A percentile compares a stretch with the other conserved stretches of the same genome.
These are phyloP conservation scores for Dendrobium chrysotoxum DNA, from an alignment of 106 monocot species.

Conservation along the genomic window DNA sequence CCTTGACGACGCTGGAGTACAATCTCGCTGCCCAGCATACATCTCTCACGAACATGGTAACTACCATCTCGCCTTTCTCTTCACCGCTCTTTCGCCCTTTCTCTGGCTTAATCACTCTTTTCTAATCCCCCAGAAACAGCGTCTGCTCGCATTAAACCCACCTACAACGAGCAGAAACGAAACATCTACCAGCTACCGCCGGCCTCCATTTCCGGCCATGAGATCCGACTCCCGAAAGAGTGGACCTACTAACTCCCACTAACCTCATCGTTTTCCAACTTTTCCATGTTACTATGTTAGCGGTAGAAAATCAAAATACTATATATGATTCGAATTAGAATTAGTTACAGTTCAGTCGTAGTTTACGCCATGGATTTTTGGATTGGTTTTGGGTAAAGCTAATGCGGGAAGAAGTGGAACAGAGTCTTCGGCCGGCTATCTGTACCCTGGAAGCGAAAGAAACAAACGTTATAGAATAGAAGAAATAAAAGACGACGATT, in stretches of 20 bases:
- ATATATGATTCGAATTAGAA: neutral
- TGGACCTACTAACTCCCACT: constrained; percentile 16
- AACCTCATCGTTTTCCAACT: neutral
- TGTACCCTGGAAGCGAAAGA: neutral
- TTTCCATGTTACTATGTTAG: neutral
- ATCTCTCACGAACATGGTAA: constrained; percentile 40
- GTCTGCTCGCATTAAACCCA: too few relatives aligned
- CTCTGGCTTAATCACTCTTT: neutral
- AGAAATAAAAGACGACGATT: neutral
- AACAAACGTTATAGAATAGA: neutral
- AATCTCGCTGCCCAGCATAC: constrained; percentile 13
- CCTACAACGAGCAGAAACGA: neutral
- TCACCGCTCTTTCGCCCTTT: neutral
- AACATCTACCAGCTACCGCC: neutral
- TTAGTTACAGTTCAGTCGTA: neutral
- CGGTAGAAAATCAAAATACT: neutral
- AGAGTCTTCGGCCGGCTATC: neutral
- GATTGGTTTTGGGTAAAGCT: neutral
- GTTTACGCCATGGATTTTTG: neutral
- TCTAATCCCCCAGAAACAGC: neutral
- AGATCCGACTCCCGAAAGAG: constrained; percentile 10
- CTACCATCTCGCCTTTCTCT: neutral
- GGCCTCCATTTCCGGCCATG: neutral
- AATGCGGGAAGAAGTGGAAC: neutral
- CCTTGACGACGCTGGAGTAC: constrained; percentile 22